Conservation (phyloP, 2,329 filamentous ascomycete species). For the Phaeosphaeriaceae sp. region DNA sequence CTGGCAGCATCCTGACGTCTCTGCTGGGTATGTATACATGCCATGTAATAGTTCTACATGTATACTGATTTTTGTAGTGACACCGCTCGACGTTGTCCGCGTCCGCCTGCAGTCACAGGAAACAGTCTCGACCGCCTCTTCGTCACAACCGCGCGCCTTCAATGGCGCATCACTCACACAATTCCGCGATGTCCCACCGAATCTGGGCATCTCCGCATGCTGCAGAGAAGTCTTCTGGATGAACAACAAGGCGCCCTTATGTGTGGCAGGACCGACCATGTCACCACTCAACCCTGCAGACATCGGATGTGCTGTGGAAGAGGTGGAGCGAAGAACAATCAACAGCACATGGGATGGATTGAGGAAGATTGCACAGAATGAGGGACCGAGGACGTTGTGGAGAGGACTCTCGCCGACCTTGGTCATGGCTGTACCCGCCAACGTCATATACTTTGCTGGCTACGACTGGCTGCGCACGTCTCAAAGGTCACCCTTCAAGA, state of each 20-base stretch:
- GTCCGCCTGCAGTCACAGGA: conserved; percentile 91
- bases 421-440: conserved; percentile 91
- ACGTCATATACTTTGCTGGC: conserved; percentile 98
- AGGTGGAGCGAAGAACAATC: conserved; percentile 82
- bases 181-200: conserved; percentile 76
- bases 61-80: conserved; percentile 67
- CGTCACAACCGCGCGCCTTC: conserved; percentile 56
- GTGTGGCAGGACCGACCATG: conserved; percentile 71
- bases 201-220: conserved; percentile 91
- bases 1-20: conserved; percentile 88
- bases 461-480: conserved; percentile 93
- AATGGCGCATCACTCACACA: conserved; percentile 43
- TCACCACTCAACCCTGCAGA: conserved; percentile 53
- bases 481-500: conserved; percentile 73
- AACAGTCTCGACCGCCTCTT: conserved; percentile 58
- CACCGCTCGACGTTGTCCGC: conserved; percentile 94
- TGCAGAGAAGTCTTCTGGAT: conserved; percentile 98
- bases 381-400: conserved; percentile 88
- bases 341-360: conserved; percentile 91
- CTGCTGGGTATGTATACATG: conserved; percentile 72
- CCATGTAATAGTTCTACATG: neutral
- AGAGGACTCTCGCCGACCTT: conserved; percentile 92
- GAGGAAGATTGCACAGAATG: conserved; percentile 92
- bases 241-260: conserved; percentile 82
- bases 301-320: conserved; percentile 80